These are phyloP conservation scores for Aspergillus sclerotioniger DNA, from an alignment of 495 filamentous ascomycete species.

Conservation along the genomic window DNA sequence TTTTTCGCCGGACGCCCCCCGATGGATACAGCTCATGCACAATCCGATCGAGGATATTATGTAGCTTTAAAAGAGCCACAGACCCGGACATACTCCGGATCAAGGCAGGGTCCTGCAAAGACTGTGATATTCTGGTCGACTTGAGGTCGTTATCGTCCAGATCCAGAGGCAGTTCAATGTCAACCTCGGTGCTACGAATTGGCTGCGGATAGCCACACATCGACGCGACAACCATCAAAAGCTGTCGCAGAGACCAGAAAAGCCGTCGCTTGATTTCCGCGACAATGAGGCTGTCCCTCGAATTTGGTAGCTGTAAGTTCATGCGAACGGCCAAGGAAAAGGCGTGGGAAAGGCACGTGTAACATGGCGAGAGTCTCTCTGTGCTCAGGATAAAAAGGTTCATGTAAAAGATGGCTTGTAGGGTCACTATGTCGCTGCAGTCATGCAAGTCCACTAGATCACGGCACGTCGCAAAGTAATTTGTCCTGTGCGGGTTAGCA, in stretches of 20 bases:
- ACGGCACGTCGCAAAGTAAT: slow-evolving; percentile 12
- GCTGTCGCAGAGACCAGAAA: slow-evolving; percentile 12
- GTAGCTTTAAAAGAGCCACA: slow-evolving; percentile 3
- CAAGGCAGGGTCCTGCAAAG: neutral
- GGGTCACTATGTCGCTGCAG: slow-evolving; percentile 9
- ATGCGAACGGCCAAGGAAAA: slow-evolving; percentile 15
- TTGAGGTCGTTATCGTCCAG: neutral
- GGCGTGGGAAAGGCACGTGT: slow-evolving; percentile 11
- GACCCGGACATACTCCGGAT: neutral
- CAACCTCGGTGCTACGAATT: slow-evolving; percentile 6
- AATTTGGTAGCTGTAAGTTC: slow-evolving; percentile 3
- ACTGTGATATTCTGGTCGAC: no score
- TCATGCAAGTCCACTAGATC: slow-evolving; percentile 8
- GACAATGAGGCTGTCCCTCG: neutral
- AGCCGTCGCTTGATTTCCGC: slow-evolving; percentile 8
- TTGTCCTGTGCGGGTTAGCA: slow-evolving; percentile 7
- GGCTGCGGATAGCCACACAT: slow-evolving; percentile 8
- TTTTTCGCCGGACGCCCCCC: neutral
- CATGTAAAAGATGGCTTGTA: slow-evolving; percentile 18
- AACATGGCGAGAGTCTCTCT: slow-evolving; percentile 1
- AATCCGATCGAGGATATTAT: slow-evolving; percentile 9
- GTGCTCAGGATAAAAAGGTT: slow-evolving; percentile 12
- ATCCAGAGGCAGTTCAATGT: slow-evolving; percentile 4
- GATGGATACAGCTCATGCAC: slow-evolving; percentile 10
- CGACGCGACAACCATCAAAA: slow-evolving; percentile 6